A percentile compares a stretch with the other conserved stretches of the same genome.
phyloP scores from a whole-genome alignment of 2,329 filamentous ascomycete genomes.

The Decorospora gaudefroyi region DNA sequence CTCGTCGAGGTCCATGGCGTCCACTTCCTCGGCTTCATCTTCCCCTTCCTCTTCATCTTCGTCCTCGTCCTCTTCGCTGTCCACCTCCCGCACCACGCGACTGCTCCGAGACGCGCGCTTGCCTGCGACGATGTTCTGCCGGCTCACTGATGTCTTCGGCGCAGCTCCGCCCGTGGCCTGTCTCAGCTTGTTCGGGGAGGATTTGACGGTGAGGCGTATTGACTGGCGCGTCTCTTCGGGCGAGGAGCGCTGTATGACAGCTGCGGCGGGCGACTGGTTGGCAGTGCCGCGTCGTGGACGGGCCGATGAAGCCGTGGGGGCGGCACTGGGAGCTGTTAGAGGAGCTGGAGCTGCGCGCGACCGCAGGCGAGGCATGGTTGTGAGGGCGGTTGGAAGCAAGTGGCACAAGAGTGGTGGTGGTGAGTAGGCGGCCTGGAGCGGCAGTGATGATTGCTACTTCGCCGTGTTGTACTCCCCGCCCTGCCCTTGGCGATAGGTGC shows the following conservation, averaged over 20 bases:
- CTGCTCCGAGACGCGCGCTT: slow-evolving; percentile 48
- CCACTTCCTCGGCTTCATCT: slow-evolving; percentile 47
- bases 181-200: slow-evolving; percentile 55
- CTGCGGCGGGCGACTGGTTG: slow-evolving; percentile 41
- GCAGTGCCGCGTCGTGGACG: slow-evolving; percentile 46
- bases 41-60: slow-evolving; percentile 45
- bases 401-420: slow-evolving; percentile 28
- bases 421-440: slow-evolving; percentile 14
- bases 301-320: slow-evolving; percentile 45
- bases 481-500: slow-evolving; percentile 28
- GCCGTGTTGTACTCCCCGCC: slow-evolving; percentile 27
- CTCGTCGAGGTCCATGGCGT: slow-evolving; percentile 50
- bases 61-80: slow-evolving; percentile 50
- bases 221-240: slow-evolving; percentile 52
- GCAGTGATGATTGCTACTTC: slow-evolving; percentile 21
- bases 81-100: slow-evolving; percentile 48
- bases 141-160: slow-evolving; percentile 39
- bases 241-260: slow-evolving; percentile 47
- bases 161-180: slow-evolving; percentile 51
- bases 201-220: slow-evolving; percentile 57
- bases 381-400: slow-evolving; percentile 13
- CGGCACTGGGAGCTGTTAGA: slow-evolving; percentile 43
- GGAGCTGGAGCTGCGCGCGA: slow-evolving; percentile 40
- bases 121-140: slow-evolving; percentile 45
- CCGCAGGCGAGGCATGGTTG: slow-evolving; percentile 46